Evolutionary conservation across 768 basidiomycete genomes (phyloP).

Genomic region (Grammothele lineata): DNA sequence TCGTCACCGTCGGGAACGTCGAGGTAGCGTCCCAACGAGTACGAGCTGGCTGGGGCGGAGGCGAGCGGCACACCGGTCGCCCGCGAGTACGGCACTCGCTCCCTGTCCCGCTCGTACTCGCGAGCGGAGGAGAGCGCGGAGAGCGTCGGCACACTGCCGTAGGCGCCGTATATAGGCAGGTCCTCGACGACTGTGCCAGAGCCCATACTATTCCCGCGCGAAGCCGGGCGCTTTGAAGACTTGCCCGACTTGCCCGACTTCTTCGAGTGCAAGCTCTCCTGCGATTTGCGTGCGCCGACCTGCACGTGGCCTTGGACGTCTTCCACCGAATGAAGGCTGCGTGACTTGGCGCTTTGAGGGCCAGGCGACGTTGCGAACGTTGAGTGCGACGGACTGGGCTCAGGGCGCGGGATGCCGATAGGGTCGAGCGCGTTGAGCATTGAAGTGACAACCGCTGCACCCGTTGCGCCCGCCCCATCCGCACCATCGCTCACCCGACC

Average conservation of each 20-base stretch:
- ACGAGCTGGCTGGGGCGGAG: conserved; percentile 26
- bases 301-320: background rate
- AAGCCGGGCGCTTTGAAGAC: conserved; percentile 28
- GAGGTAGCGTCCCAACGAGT: conserved; percentile 24
- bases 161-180: too few species aligned
- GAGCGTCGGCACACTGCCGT: conserved; percentile 6
- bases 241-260: conserved; percentile 38
- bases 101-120: background rate
- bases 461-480: conserved; percentile 1
- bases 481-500: conserved; percentile 5
- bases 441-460: conserved; percentile 16
- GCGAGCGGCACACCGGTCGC: conserved; percentile 46
- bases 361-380: conserved; percentile 13
- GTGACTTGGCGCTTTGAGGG: conserved; percentile 13
- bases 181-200: conserved; percentile 14
- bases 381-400: conserved; percentile 8
- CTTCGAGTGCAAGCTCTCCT: conserved; percentile 36
- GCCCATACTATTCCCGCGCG: conserved; percentile 12
- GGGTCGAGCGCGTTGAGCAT: conserved; percentile 19
- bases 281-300: conserved; percentile 26
- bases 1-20: conserved; percentile 14
- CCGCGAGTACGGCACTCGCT: conserved; percentile 21
- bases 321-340: conserved; percentile 17
- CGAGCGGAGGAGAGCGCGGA: conserved; percentile 1
- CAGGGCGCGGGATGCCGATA: conserved; percentile 7